These are phyloP conservation scores for Gelatoporia subvermispora DNA, from an alignment of 768 basidiomycete genomes.

Conservation along the genomic window DNA sequence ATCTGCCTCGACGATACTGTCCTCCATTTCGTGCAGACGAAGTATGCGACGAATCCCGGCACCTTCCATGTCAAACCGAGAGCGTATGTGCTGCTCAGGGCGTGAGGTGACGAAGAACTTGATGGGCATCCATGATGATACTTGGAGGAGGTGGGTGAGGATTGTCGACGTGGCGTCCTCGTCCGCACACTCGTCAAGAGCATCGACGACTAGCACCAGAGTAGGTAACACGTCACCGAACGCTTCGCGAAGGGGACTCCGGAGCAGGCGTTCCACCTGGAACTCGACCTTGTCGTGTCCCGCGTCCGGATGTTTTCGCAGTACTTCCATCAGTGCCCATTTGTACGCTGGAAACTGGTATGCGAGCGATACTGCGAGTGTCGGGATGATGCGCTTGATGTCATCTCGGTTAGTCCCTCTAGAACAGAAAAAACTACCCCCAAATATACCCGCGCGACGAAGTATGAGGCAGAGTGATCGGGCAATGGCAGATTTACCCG, in stretches of 20 bases:
- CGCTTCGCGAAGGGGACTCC: constrained; percentile 9
- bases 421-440: constrained; percentile 31
- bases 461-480: constrained; percentile 27
- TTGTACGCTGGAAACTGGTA: constrained; percentile 16
- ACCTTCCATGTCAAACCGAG: not conserved
- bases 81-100: not conserved
- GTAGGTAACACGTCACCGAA: not conserved
- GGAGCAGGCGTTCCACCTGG: not conserved
- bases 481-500: constrained; percentile 34
- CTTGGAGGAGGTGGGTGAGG: not conserved
- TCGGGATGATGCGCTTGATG: constrained; percentile 10
- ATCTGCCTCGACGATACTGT: not conserved
- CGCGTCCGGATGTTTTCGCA: constrained; percentile 6
- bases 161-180: not conserved
- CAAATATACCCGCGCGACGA: constrained; percentile 18
- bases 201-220: constrained; percentile 26
- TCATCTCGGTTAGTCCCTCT: constrained; percentile 6
- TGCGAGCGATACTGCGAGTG: constrained; percentile 17
- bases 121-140: not conserved
- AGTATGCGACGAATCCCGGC: not conserved
- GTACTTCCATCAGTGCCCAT: constrained; percentile 15
- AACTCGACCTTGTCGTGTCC: not conserved
- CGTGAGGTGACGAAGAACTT: constrained; percentile 1
- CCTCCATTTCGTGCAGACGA: not conserved
- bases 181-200: constrained; percentile 28